Percentiles rank a stretch among this genome's conserved stretches.
phyloP scores from a whole-genome alignment of 2,329 filamentous ascomycete species.

The Purpureocillium lavendulum region DNA sequence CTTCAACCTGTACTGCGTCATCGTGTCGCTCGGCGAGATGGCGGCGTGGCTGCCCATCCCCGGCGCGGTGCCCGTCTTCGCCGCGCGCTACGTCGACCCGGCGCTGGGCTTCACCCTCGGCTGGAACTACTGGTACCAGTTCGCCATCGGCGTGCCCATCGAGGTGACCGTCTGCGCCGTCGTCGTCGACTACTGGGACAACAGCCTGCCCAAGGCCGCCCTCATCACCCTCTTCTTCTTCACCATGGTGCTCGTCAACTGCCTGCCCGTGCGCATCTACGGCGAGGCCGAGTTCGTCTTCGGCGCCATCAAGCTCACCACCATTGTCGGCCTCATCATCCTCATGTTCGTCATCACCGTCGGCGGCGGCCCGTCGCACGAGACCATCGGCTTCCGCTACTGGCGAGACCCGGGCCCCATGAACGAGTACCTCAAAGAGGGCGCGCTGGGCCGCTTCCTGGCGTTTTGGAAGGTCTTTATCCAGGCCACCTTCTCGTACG shows the following conservation, averaged over 20 bases:
- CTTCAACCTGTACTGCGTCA: constrained; percentile 39
- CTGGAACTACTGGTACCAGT: constrained; percentile 44
- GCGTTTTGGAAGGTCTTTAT: constrained; percentile 37
- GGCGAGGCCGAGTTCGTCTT: constrained; percentile 46
- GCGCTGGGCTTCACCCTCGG: constrained; percentile 39
- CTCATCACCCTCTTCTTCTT: constrained; percentile 28
- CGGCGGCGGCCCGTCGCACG: constrained; percentile 33
- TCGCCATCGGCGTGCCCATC: constrained; percentile 39
- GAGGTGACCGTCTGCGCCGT: constrained; percentile 38
- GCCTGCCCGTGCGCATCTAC: constrained; percentile 33
- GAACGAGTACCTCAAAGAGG: constrained; percentile 30
- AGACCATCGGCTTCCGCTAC: constrained; percentile 36
- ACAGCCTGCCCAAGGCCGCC: constrained; percentile 16
- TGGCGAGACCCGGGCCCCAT: constrained; percentile 34
- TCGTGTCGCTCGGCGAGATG: constrained; percentile 46
- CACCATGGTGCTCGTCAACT: constrained; percentile 28
- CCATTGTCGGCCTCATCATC: constrained; percentile 39
- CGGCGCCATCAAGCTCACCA: constrained; percentile 38
- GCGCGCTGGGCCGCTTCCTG: constrained; percentile 29
- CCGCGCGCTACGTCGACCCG: constrained; percentile 37
- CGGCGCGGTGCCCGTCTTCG: constrained; percentile 42
- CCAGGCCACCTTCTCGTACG: constrained; percentile 38
- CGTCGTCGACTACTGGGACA: constrained; percentile 36
- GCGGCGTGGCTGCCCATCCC: constrained; percentile 53
- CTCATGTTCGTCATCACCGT: constrained; percentile 40